Evolutionary conservation across 2,329 filamentous ascomycete genomes (phyloP).

Genomic region (Epichloe sp.): DNA sequence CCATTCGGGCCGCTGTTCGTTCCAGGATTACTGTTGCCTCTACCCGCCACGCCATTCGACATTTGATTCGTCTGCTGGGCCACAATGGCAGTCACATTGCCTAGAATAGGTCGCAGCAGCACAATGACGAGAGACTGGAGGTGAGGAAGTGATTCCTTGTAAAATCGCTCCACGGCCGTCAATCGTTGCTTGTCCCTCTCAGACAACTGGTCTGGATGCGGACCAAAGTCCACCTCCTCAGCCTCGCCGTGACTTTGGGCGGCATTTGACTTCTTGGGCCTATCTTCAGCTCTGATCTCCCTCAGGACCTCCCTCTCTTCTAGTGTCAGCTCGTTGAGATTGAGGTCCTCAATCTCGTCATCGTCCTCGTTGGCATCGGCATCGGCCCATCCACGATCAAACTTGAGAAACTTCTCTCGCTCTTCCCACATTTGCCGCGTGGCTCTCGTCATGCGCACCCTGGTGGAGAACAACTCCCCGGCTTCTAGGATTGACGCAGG

Average conservation of each 20-base stretch:
- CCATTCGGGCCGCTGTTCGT: conserved; percentile 25
- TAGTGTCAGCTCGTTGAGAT: conserved; percentile 29
- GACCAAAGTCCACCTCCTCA: conserved; percentile 31
- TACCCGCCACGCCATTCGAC: conserved; percentile 28
- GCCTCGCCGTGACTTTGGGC: conserved; percentile 11
- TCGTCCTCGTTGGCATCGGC: conserved; percentile 25
- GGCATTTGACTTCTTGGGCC: conserved; percentile 12
- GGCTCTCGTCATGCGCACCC: conserved; percentile 82
- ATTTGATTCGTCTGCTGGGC: conserved; percentile 40
- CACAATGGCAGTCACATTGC: conserved; percentile 78
- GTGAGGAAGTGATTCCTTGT: conserved; percentile 66
- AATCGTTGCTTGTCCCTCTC: conserved; percentile 51
- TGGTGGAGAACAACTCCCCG: conserved; percentile 76
- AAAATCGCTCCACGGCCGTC: conserved; percentile 66
- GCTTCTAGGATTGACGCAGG: conserved; percentile 92
- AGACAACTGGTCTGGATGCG: conserved; percentile 32
- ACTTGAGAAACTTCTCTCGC: conserved; percentile 79
- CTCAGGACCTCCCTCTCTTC: conserved; percentile 29
- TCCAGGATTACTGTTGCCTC: conserved; percentile 23
- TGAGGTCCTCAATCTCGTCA: conserved; percentile 34
- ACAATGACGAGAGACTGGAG: conserved; percentile 90
- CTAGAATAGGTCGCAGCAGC: conserved; percentile 73
- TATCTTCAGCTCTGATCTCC: conserved; percentile 26
- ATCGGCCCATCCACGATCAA: conserved; percentile 76
- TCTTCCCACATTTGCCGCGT: conserved; percentile 94